Evolutionary conservation across 331 rosid genomes (phyloP), one percentile per base, ranked within the genome.

Genomic region (Malus hybrid): DNA sequence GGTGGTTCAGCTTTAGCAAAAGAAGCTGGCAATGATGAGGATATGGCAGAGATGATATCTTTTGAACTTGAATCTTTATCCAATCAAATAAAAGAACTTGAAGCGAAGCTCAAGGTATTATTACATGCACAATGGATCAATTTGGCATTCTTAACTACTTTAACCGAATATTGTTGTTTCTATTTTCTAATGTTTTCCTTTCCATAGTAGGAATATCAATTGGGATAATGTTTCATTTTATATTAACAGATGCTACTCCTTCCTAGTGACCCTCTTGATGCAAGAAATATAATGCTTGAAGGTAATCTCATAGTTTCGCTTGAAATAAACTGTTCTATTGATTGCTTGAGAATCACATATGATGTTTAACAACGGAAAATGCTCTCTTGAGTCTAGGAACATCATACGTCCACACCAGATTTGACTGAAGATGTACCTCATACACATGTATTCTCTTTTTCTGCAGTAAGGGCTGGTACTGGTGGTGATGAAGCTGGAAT

Each of bases 401-500:
- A 0, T 16, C 14, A 32, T 64, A 9, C 4, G 34, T 64, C 24
- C 7, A n/a, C 0, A 16, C 63, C 63, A 39, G n/a, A 7, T 72
- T 60, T 48, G 63, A 42, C 46, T 18, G 26, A 32, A 7, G 8
- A 4, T 64, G 46, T 64, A 8, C 68, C 26, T 64, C 16, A 9
- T 13, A 8, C 44, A 64, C 4, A 5, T 28, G 48, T 30, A 44
- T 50, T 77, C 9, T 86, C 71, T 69, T 26, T 75, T 79, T 73
- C 63, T 88, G 85, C 97, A 94, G 99, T 94, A 71, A 88, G 99
- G 84, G 97, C 97, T 22, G 99, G 99, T 68, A 90, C 99, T 33
- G 99, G 99, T 53, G 99, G 99, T 26, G 97, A 92, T 24, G 99
- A 94, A 89, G 99, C 99, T 72, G 99, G 99, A 86, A 70, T 94